Evolutionary conservation across 176 grass and related monocot species (phyloP), one percentile per base, ranked within the genome.

Genomic region (Raddia guianensis): DNA sequence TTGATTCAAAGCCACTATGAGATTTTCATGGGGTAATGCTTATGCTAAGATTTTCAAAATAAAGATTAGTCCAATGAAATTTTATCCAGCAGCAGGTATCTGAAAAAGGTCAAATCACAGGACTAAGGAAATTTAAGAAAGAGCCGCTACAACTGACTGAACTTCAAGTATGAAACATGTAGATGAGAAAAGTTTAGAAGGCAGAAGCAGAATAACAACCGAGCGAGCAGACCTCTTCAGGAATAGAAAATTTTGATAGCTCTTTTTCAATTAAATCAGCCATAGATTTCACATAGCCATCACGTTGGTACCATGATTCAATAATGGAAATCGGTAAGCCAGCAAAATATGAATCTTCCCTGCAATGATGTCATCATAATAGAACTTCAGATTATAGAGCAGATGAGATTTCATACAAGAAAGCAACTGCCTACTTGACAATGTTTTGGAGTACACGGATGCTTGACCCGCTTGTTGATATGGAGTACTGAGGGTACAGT

Each of bases 401-500:
- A 64, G 4, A 76, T 74, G 62, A 27, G 12, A 45, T 55, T 40
- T 58, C 40, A 43, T 12, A 67, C 9, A 8, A 83, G 54, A 87
- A 82, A 6, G 19, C 5, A 77, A 63, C 57, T 70, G 27, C 71
- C 5, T 85, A 99, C 91, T 64, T 86, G 70, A 91, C 90, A 80
- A 99, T 87, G 48, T 93, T 71, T 72, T 96, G 87, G 46, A 99
- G 86, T 49, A 95, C 90, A 56, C 93, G 85, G 21, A 99, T 96
- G 82, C 97, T 99, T 72, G 97, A 99, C 5, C 97, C 93, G 61
- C 89, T 99, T 37, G 97, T 99, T 63, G 97, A 99, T 90, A 95
- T 99, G 70, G 96, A 99, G 86, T 90, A 99, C 64, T 99, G 96
- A 48, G 96, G 96, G 87, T 99, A 95, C 66, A 99, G 87, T 80